These are phyloP conservation scores for Athelia psychrophila DNA, from an alignment of 1,284 basidiomycete genomes.

Conservation along the genomic window DNA sequence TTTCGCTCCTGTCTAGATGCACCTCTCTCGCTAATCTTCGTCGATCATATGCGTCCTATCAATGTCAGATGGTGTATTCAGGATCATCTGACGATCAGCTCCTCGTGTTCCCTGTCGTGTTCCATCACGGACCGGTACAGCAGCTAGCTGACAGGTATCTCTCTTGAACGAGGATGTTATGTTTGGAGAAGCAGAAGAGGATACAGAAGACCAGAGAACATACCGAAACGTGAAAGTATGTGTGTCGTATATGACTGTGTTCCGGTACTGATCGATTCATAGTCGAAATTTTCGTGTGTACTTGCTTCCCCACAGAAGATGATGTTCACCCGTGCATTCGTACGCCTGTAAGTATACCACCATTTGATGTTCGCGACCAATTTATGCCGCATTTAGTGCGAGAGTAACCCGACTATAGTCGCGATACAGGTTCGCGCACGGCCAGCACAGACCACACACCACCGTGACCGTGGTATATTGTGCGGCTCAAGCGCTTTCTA, in stretches of 20 bases:
- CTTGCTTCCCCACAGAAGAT: conserved; percentile 60
- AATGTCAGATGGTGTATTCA: conserved; percentile 41
- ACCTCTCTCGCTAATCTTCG: conserved; percentile 32
- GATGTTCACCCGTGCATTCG: no score
- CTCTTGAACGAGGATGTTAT: conserved; percentile 64
- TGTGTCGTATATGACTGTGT: neutral
- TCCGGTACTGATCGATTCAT: conserved; percentile 3
- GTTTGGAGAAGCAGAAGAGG: conserved; percentile 45
- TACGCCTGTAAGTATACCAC: conserved; percentile 15
- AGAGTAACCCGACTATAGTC: conserved; percentile 17
- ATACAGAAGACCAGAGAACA: conserved; percentile 11
- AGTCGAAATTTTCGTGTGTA: conserved; percentile 47
- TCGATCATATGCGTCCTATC: conserved; percentile 22
- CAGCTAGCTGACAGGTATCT: conserved; percentile 61
- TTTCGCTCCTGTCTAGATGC: conserved; percentile 32
- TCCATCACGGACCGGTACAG: conserved; percentile 55
- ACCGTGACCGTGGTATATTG: conserved; percentile 45
- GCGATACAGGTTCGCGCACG: conserved; percentile 20
- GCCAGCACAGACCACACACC: conserved; percentile 36
- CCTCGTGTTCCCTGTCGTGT: conserved; percentile 14
- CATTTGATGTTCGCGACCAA: neutral
- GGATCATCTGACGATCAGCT: no score
- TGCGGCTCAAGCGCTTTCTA: conserved; percentile 62
- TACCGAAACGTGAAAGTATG: neutral
- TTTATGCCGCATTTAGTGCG: no score